Evolutionary conservation across 192 early-diverging fungal genomes (phyloP).

Genomic region (Spizellomyces sp.): DNA sequence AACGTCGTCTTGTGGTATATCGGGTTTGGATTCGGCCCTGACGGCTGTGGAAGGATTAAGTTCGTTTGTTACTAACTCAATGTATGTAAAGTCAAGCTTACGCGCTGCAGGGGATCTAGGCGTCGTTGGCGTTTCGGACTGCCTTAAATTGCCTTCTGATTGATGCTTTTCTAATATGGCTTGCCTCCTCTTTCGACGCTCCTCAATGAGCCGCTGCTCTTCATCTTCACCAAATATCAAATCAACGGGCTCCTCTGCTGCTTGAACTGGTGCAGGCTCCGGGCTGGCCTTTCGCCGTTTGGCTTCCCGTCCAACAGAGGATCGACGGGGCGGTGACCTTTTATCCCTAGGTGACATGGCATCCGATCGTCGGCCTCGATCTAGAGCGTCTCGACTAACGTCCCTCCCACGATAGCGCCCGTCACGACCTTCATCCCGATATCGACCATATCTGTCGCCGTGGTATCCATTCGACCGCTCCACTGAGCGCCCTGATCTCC

Average conservation of each 20-base stretch:
- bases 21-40: too few relatives aligned
- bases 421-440: background rate
- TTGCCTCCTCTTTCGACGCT: constrained; percentile 74
- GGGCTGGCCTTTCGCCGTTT: background rate
- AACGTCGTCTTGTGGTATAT: constrained; percentile 4
- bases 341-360: background rate
- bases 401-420: background rate
- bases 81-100: too few relatives aligned
- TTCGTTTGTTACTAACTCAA: too few relatives aligned
- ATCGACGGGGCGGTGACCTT: background rate
- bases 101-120: background rate
- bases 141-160: constrained; percentile 32
- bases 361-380: background rate
- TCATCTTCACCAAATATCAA: constrained; percentile 57
- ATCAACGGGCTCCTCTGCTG: background rate
- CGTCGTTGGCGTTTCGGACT: constrained; percentile 31
- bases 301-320: background rate
- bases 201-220: constrained; percentile 81
- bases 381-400: background rate
- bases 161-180: constrained; percentile 77
- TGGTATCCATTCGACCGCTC: background rate
- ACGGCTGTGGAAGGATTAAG: too few relatives aligned
- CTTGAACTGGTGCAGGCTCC: background rate
- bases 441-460: background rate
- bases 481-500: background rate